Conservation (phyloP, 768 basidiomycete genomes). For the Austroboletus eburneus region DNA sequence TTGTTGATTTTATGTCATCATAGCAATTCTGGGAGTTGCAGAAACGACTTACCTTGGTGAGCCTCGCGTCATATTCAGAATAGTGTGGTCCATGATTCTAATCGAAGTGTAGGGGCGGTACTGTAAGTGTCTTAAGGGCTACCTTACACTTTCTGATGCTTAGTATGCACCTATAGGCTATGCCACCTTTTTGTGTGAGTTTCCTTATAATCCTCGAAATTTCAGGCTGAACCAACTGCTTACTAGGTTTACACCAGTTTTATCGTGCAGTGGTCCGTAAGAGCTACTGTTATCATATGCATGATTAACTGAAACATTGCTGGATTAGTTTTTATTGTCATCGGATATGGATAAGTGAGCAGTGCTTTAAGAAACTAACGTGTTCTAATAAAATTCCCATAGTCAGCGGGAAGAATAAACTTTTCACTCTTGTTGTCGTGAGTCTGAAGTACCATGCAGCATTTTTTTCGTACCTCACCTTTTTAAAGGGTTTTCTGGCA, state of each 20-base stretch:
- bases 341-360: conserved; percentile 15
- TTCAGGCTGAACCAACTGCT: neutral
- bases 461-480: neutral
- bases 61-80: neutral
- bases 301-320: neutral
- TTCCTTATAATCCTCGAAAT: neutral
- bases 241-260: neutral
- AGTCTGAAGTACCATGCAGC: neutral
- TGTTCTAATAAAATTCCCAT: neutral
- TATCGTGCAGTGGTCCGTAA: conserved; percentile 9
- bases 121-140: conserved; percentile 2
- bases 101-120: conserved; percentile 1
- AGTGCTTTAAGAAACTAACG: neutral
- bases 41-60: neutral
- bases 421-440: conserved; percentile 6
- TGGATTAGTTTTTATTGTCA: conserved; percentile 13
- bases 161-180: neutral
- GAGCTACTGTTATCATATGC: too few relatives aligned
- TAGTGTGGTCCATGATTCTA: too few relatives aligned
- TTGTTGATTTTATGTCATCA: conserved; percentile 4
- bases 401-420: conserved; percentile 18
- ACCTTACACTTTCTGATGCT: neutral
- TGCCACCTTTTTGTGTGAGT: neutral
- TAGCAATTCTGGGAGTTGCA: neutral
- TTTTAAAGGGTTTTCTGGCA: neutral